Evolutionary conservation across 495 filamentous ascomycete species (phyloP), one percentile per base, ranked within the genome.

Genomic region (Trichoderma orchidacearum): DNA sequence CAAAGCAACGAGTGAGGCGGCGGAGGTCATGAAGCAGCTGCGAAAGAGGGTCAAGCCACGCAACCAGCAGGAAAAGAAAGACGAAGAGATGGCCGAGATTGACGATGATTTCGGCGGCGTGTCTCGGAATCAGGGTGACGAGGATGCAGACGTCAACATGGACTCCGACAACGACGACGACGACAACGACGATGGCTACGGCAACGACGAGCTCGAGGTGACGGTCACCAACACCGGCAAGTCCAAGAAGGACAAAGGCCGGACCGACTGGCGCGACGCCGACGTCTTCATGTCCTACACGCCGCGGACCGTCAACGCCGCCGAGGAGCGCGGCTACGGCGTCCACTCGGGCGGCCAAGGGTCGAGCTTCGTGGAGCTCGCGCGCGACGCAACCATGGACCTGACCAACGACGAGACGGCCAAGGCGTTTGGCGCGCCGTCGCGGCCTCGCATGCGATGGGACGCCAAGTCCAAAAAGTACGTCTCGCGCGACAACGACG

Each of bases 381-480:
- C 94, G 3, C 81, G 89, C 61, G 80, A 76, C 61, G 87, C 82
- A 2, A 85, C 87, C 30, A 92, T 98, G 85, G 92, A 98, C 66
- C 80, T 98, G 3, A 82, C 75, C 30, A 86, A 85, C 60, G 89
- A 95, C 70, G 93, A 96, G 56, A 85, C 86, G 7, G 79, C 78
- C 36, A 85, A 84, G 57, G 75, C 77, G 9, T 91, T 94, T 64
- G 90, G 76, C 36, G 82, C 87, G 62, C 81, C 87, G 1, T 80
- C 81, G 21, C 80, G 81, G 63, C 76, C 83, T 34, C 81, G 84
- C 50, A 81, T 93, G 82, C 82, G 91, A 55, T 98, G 93, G 93
- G 93, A 98, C 74, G 95, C 96, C 79, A 91, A 93, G 64, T 80
- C 84, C 62, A 92, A 86, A 71, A 97, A 96, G 72, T 98, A 96